Percentiles rank a stretch among this genome's conserved stretches.
Conservation (phyloP, 176 grass and related monocot species). For the Carex myosuroides region DNA sequence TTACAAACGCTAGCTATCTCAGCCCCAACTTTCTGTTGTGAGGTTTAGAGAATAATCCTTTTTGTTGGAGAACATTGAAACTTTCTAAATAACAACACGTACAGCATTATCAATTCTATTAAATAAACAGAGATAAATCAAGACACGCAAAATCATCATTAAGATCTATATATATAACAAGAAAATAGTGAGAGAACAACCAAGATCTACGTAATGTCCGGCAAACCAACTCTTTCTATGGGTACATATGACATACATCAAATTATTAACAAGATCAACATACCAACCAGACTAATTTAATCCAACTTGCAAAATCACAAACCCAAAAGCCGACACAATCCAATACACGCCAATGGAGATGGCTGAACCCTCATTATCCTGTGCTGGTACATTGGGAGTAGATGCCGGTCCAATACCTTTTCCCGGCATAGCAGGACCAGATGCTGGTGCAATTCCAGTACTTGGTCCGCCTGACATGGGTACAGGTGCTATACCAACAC, state of each 20-base stretch:
- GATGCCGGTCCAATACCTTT: not conserved
- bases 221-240: not conserved
- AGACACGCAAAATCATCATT: not conserved
- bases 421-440: not conserved
- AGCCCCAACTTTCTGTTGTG: no score
- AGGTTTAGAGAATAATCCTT: not conserved
- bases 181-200: not conserved
- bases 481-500: not conserved
- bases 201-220: not conserved
- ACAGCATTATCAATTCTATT: not conserved
- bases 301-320: not conserved
- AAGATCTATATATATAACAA: not conserved
- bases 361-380: not conserved
- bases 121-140: not conserved
- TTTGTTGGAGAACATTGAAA: not conserved
- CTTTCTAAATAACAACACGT: not conserved
- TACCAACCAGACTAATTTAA: not conserved
- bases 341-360: not conserved
- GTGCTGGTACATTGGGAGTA: not conserved
- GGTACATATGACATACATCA: not conserved
- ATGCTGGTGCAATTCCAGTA: not conserved
- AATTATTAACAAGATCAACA: constrained; percentile 9
- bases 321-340: not conserved
- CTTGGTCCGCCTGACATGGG: not conserved
- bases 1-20: no score